These are phyloP conservation scores for Leccinum arenicola DNA, from an alignment of 768 basidiomycete genomes.

Conservation along the genomic window DNA sequence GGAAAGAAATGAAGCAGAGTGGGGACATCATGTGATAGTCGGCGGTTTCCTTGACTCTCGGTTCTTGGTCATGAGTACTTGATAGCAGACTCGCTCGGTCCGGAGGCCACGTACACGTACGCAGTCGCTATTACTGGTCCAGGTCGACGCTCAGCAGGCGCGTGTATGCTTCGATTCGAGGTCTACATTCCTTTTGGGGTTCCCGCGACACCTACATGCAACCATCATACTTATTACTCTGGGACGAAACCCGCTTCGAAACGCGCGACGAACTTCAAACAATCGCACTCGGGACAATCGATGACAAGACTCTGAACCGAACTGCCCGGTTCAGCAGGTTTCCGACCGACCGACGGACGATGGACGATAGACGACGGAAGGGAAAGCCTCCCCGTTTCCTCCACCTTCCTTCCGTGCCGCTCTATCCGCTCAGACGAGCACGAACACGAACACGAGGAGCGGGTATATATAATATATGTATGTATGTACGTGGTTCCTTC, in stretches of 20 bases:
- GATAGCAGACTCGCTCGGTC: neutral
- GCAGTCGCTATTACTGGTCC: neutral
- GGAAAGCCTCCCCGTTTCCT: neutral
- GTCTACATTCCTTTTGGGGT: neutral
- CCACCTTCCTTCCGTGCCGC: neutral
- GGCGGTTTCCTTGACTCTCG: neutral
- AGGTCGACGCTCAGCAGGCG: neutral
- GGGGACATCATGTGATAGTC: no score
- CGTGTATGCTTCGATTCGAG: neutral
- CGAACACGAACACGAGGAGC: neutral
- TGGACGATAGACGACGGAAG: neutral
- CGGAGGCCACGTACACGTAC: neutral
- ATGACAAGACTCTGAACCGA: neutral
- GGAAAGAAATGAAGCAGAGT: no score
- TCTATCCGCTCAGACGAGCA: neutral
- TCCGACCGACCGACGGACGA: neutral
- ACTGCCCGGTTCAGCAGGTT: neutral
- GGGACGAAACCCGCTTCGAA: neutral
- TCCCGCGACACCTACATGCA: neutral
- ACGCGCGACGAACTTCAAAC: neutral
- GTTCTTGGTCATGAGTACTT: neutral
- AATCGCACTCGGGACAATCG: no score
- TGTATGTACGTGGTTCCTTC: neutral
- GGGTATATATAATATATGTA: neutral
- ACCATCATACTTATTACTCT: no score